A percentile compares a stretch with the other conserved stretches of the same genome.
Evolutionary conservation across 169 alveolate species (phyloP).

Genomic region (Plasmodium coatneyi): DNA sequence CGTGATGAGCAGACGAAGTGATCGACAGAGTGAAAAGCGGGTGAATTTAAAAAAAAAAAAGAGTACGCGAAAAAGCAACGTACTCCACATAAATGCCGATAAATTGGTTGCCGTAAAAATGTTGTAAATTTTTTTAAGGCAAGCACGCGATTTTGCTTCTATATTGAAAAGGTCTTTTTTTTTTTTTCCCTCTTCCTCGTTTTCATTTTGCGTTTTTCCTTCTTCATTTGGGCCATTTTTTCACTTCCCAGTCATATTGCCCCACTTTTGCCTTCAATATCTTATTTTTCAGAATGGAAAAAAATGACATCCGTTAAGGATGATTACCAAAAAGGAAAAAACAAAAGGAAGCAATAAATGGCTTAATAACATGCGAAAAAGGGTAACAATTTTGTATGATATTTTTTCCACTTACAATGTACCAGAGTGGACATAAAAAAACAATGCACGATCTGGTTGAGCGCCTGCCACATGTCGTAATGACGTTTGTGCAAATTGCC

Average conservation of each 20-base stretch:
- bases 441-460: slow-evolving; percentile 2
- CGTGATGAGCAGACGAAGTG: neutral
- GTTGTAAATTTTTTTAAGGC: neutral
- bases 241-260: neutral
- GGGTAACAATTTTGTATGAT: neutral
- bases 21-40: neutral
- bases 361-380: neutral
- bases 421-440: neutral
- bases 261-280: neutral
- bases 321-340: neutral
- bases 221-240: neutral
- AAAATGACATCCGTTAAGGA: neutral
- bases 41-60: neutral
- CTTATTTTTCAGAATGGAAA: slow-evolving; percentile 1
- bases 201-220: neutral
- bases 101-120: slow-evolving; percentile 18
- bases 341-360: neutral
- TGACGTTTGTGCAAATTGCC: neutral
- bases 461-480: neutral
- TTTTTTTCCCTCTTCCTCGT: neutral
- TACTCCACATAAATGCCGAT: slow-evolving; percentile 10
- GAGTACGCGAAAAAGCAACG: neutral
- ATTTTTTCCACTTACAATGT: neutral
- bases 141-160: neutral
- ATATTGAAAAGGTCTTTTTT: slow-evolving; percentile 14